phyloP scores from a whole-genome alignment of 768 basidiomycete genomes.

The Filobasidium floriforme region DNA sequence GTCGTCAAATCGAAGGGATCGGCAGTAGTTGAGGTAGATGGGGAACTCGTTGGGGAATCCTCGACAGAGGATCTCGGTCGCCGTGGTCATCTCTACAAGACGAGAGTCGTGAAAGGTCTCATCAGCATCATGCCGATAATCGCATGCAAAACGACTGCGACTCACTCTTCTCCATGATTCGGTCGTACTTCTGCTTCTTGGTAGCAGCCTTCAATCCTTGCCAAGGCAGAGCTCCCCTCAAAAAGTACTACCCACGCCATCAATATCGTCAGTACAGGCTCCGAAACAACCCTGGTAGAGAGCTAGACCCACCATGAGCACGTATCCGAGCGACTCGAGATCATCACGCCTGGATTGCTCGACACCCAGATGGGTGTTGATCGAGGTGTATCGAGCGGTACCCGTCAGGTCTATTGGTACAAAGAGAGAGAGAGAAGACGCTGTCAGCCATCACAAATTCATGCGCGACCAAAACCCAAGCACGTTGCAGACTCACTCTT shows the following conservation, averaged over 20 bases:
- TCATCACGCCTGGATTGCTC: constrained; percentile 96
- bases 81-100: constrained; percentile 74
- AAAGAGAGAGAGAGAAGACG: background rate
- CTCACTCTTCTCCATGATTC: constrained; percentile 96
- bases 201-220: constrained; percentile 99
- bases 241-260: constrained; percentile 61
- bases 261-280: background rate
- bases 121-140: background rate
- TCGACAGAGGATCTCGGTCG: constrained; percentile 79
- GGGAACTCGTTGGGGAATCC: constrained; percentile 99
- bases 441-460: constrained; percentile 62
- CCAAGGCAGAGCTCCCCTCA: constrained; percentile 95
- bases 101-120: background rate
- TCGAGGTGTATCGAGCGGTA: constrained; percentile 96
- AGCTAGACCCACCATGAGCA: constrained; percentile 61
- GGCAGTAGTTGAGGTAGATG: constrained; percentile 98
- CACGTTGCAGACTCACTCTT: constrained; percentile 81
- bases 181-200: constrained; percentile 99
- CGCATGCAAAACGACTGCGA: background rate
- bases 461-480: constrained; percentile 67
- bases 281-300: background rate
- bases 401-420: constrained; percentile 63
- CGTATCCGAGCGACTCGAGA: constrained; percentile 95
- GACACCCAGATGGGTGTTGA: constrained; percentile 97
- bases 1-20: constrained; percentile 97